Evolutionary conservation across 2,329 filamentous ascomycete species (phyloP).

Genomic region (Fusarium sp.): DNA sequence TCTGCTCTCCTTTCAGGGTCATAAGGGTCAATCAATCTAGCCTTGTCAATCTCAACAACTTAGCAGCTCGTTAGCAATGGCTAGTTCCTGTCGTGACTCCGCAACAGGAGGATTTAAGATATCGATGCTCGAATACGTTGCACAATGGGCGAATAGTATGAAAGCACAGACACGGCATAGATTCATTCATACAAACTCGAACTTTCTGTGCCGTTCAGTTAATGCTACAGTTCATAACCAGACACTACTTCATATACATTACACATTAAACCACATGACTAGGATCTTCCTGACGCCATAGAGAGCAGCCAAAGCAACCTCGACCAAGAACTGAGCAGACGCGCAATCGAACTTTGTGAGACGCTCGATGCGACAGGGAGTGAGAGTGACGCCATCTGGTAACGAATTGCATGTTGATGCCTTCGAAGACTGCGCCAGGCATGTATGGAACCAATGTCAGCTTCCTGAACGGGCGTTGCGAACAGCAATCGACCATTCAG

Average conservation of each 20-base stretch:
- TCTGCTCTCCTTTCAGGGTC: slow-evolving; percentile 21
- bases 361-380: slow-evolving; percentile 31
- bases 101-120: not conserved
- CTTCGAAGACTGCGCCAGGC: slow-evolving; percentile 23
- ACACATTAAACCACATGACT: slow-evolving; percentile 24
- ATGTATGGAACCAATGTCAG: slow-evolving; percentile 19
- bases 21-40: slow-evolving; percentile 8
- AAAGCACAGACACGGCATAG: slow-evolving; percentile 16
- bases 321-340: slow-evolving; percentile 8
- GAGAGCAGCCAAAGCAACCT: slow-evolving; percentile 3
- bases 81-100: not conserved
- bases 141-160: not conserved
- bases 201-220: not conserved
- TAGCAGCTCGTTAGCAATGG: not conserved
- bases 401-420: slow-evolving; percentile 35
- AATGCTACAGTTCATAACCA: slow-evolving; percentile 9
- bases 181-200: slow-evolving; percentile 1
- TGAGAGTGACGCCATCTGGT: slow-evolving; percentile 43
- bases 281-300: slow-evolving; percentile 4
- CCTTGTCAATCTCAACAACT: slow-evolving; percentile 14
- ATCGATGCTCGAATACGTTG: not conserved
- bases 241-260: slow-evolving; percentile 7
- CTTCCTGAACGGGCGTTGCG: slow-evolving; percentile 30
- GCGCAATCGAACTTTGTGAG: slow-evolving; percentile 31
- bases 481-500: slow-evolving; percentile 31